A percentile compares a stretch with the other conserved stretches of the same genome.
phyloP scores from a whole-genome alignment of 2,329 filamentous ascomycete genomes.

The Lasiodiplodia theobromae region DNA sequence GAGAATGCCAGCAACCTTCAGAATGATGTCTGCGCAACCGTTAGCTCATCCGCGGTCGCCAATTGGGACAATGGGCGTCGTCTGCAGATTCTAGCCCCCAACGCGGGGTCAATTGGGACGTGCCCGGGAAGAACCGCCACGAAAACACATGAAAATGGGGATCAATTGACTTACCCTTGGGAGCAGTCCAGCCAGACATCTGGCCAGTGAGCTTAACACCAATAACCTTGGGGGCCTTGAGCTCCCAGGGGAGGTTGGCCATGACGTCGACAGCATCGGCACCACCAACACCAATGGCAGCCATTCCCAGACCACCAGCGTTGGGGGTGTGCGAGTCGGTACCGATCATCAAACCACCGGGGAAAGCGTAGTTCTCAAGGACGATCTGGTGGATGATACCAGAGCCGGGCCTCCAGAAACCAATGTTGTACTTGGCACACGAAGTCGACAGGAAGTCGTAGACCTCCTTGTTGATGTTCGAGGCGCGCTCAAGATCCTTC shows the following conservation, averaged over 20 bases:
- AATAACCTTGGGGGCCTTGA: constrained; percentile 97
- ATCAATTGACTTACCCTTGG: constrained; percentile 73
- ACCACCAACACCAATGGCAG: constrained; percentile 94
- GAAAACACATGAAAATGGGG: constrained; percentile 28
- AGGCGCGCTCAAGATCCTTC: constrained; percentile 91
- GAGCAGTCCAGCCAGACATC: constrained; percentile 88
- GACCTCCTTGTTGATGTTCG: constrained; percentile 97
- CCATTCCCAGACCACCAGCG: constrained; percentile 93
- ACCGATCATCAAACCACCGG: constrained; percentile 95
- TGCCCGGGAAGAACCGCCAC: constrained; percentile 11
- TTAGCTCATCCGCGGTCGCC: neutral
- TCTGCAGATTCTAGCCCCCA: neutral
- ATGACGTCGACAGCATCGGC: constrained; percentile 99
- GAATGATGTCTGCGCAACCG: constrained; percentile 76
- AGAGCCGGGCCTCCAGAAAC: constrained; percentile 98
- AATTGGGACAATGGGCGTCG: constrained; percentile 1
- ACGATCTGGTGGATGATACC: constrained; percentile 99
- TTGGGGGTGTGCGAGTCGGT: constrained; percentile 99
- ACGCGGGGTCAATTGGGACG: constrained; percentile 8
- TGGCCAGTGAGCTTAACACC: constrained; percentile 93
- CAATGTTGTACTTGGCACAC: constrained; percentile 99
- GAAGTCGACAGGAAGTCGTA: constrained; percentile 95
- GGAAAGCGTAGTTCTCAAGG: constrained; percentile 99
- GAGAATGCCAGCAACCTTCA: constrained; percentile 95
- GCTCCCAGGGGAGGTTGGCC: constrained; percentile 95